Evolutionary conservation across 2,329 filamentous ascomycete genomes (phyloP).

Genomic region (Emericellopsis cladophorae): DNA sequence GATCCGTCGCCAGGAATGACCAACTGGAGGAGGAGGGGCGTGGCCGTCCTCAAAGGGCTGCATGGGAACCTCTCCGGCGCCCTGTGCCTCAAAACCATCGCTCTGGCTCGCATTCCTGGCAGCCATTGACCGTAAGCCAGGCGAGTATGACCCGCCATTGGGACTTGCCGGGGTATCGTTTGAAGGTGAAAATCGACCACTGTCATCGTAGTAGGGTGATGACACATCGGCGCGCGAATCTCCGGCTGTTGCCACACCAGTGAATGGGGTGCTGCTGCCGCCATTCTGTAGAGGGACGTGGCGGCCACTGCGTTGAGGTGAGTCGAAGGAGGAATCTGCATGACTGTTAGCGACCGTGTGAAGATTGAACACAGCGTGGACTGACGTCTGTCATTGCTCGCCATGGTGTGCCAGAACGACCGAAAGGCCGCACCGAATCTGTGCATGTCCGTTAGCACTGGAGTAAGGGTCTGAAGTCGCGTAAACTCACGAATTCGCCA

Average conservation of each 20-base stretch:
- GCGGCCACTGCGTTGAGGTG: conserved; percentile 79
- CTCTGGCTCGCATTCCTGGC: conserved; percentile 52
- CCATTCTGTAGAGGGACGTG: conserved; percentile 81
- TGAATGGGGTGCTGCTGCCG: conserved; percentile 62
- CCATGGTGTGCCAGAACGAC: conserved; percentile 91
- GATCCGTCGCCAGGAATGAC: conserved; percentile 88
- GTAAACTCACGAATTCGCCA: conserved; percentile 12
- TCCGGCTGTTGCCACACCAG: conserved; percentile 76
- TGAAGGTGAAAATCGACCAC: conserved; percentile 37
- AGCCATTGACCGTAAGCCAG: conserved; percentile 71
- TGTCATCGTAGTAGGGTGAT: conserved; percentile 66
- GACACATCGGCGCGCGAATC: conserved; percentile 81
- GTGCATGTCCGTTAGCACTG: background rate
- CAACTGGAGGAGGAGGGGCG: conserved; percentile 76
- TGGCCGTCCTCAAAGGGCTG: conserved; percentile 88
- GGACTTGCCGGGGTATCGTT: conserved; percentile 37
- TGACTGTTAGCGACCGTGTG: background rate
- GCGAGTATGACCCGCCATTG: conserved; percentile 72
- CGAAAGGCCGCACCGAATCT: conserved; percentile 64
- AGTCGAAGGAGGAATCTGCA: conserved; percentile 82
- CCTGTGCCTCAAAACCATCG: conserved; percentile 58
- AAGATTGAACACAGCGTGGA: conserved; percentile 5
- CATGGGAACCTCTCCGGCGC: conserved; percentile 82
- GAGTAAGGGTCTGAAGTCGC: background rate
- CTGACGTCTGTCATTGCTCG: conserved; percentile 57